Base-by-base conservation (phyloP, 1,284 basidiomycete species). In the Malassezia cuniculi region DNA sequence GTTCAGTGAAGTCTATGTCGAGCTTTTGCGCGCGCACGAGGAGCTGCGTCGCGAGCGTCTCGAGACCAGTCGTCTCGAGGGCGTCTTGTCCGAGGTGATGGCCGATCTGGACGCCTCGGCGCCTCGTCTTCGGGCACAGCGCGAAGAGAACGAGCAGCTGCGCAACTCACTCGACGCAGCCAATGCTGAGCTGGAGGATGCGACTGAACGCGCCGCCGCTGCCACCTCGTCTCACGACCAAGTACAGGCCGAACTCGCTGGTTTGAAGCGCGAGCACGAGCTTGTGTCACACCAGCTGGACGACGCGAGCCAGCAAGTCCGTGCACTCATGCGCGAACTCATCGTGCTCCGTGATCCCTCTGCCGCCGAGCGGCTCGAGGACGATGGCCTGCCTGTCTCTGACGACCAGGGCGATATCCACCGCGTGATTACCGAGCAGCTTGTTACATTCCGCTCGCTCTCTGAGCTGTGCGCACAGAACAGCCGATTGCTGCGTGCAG, bases 1-100 rank as follows among this genome's bases (percentile, higher is more conserved):
- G 2, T 85, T 87, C 69, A 87, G 85, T 0, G 80, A 87, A 61
- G 78, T 90, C 12, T 90, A 89, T 61, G 75, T 80, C n/a, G 82
- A 85, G 52, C 82, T 83, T 53, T 78, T 86, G 31, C 75, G 77
- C 39, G 75, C 89, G 33, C 81, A 93, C 65, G 82, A 84, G 27
- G 81, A 86, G 34, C 78, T 80, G 39, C 74, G 76, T 12, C 76
- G 74, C 57, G 82, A 86, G 64, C 78, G 76, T 39, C 47, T 50
- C 26, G 63, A 66, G 46, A 50, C 41, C 22, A 40, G 34, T 21
- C 57, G 57, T 16, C 50, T 65, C 15, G 47, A 47, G 8, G 41
- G 47, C 18, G 55, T 64, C 4, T 51, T 66, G 0, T 50, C 57
- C 24, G 50, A 56, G 26, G 57, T 66, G 18, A 55, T 59, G 48